Conservation (phyloP, 164 flowering plant species). For the Taxillus chinensis region DNA sequence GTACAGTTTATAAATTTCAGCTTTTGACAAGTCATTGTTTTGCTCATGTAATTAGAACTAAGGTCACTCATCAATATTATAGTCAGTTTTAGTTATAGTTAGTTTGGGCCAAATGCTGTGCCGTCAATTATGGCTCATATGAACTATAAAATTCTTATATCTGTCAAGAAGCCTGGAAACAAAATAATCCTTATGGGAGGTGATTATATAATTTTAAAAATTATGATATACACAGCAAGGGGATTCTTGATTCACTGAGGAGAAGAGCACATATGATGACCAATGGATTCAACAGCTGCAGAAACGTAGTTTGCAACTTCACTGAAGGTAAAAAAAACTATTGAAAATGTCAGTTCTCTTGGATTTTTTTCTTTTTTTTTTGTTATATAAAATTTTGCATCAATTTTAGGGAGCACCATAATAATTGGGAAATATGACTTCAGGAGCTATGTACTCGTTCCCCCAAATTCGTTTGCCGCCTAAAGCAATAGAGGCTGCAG, state of each 20-base stretch:
- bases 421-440: conserved; percentile 6
- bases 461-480: conserved; percentile 95
- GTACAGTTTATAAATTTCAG: conserved; percentile 22
- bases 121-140: no score
- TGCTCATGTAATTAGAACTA: background rate
- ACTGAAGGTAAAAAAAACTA: conserved; percentile 60
- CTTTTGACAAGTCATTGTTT: background rate
- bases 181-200: no score
- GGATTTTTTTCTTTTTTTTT: background rate
- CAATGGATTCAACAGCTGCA: conserved; percentile 97
- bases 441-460: conserved; percentile 99
- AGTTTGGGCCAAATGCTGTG: no score
- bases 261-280: conserved; percentile 93
- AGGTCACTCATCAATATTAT: no score
- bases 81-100: no score
- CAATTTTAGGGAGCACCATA: background rate
- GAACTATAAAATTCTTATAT: no score
- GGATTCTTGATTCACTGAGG: conserved; percentile 79
- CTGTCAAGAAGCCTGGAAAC: no score
- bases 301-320: conserved; percentile 92
- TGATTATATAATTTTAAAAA: background rate
- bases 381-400: background rate
- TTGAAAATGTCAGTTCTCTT: background rate
- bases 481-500: conserved; percentile 84
- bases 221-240: conserved; percentile 54